phyloP scores from a whole-genome alignment of 352 stramenopile genomes.

The Pythium myriotylum region DNA sequence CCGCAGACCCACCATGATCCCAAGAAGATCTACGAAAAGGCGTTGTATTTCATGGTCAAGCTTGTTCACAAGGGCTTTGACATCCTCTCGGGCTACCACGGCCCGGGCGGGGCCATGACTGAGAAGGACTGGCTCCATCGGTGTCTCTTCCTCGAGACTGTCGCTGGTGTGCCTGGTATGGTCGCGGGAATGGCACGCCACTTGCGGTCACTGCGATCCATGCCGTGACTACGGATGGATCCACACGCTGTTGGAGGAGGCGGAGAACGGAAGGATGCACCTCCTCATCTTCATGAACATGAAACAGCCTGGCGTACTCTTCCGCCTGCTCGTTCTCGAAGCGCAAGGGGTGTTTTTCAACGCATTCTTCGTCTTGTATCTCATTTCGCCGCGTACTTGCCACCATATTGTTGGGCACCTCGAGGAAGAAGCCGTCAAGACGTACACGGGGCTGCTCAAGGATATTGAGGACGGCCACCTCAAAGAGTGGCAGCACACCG shows the following conservation, averaged over 20 bases:
- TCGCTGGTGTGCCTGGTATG: constrained; percentile 75
- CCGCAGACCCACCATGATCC: constrained; percentile 39
- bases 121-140: constrained; percentile 66
- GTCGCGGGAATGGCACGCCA: constrained; percentile 72
- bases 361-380: constrained; percentile 83
- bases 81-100: constrained; percentile 49
- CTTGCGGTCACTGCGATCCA: constrained; percentile 74
- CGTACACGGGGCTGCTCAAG: constrained; percentile 90
- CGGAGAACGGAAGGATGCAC: constrained; percentile 94
- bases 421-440: constrained; percentile 91
- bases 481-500: constrained; percentile 68
- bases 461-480: constrained; percentile 74
- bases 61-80: constrained; percentile 53
- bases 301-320: constrained; percentile 75
- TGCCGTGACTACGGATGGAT: constrained; percentile 91
- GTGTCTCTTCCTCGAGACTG: constrained; percentile 74
- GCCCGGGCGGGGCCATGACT: constrained; percentile 52
- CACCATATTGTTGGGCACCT: constrained; percentile 94
- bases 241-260: constrained; percentile 88
- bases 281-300: constrained; percentile 90
- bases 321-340: constrained; percentile 73
- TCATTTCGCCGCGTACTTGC: constrained; percentile 85
- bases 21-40: constrained; percentile 40
- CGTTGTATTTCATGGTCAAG: constrained; percentile 42
- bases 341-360: constrained; percentile 88